A percentile compares a stretch with the other conserved stretches of the same genome.
phyloP scores from a whole-genome alignment of 345 rosid species.

The Gossypioides kirkii region DNA sequence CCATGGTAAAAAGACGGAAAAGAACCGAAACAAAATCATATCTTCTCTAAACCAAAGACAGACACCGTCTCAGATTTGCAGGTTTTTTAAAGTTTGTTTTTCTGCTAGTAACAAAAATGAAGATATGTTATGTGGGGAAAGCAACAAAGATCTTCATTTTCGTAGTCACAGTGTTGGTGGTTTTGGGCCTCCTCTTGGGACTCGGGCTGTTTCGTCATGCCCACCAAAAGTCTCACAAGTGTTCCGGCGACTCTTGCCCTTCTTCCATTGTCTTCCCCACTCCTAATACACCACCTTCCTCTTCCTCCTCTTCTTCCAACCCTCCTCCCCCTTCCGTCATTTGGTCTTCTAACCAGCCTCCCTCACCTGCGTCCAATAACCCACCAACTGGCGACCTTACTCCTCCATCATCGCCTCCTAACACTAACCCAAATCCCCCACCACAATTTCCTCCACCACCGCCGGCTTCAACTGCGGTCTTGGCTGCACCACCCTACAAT shows the following conservation, averaged over 20 bases:
- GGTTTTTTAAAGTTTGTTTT: not conserved
- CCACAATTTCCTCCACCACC: constrained; percentile 30
- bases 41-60: not conserved
- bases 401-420: constrained; percentile 34
- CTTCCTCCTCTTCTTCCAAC: constrained; percentile 20
- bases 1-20: constrained; percentile 19
- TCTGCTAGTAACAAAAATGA: constrained; percentile 7
- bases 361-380: constrained; percentile 24
- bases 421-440: constrained; percentile 24
- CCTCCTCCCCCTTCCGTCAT: constrained; percentile 16
- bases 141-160: constrained; percentile 99
- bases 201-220: constrained; percentile 57
- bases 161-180: constrained; percentile 62
- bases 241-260: constrained; percentile 55
- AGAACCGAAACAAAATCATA: not conserved
- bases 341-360: constrained; percentile 26
- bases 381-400: constrained; percentile 21
- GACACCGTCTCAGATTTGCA: constrained; percentile 11
- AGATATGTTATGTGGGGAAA: constrained; percentile 91
- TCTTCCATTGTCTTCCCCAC: constrained; percentile 40
- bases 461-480: constrained; percentile 10
- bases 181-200: constrained; percentile 65
- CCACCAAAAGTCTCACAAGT: constrained; percentile 34
- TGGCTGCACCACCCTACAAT: constrained; percentile 49
- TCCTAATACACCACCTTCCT: constrained; percentile 18